Percentiles rank a stretch among this genome's conserved stretches.
phyloP scores from a whole-genome alignment of 768 basidiomycete species.

The Mycena metata region DNA sequence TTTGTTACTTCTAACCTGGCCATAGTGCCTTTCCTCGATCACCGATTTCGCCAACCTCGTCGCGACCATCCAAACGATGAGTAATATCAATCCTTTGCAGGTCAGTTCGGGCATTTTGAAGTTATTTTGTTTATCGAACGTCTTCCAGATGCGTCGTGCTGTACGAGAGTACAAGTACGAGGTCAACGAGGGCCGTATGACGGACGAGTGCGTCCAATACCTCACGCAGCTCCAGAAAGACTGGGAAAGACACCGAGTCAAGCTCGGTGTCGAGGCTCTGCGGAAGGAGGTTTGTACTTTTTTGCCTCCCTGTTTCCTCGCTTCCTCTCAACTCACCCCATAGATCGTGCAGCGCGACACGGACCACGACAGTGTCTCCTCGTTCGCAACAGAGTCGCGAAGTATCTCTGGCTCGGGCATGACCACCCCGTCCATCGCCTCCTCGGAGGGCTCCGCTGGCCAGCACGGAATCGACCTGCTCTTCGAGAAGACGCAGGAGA shows the following conservation, averaged over 20 bases:
- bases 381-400: constrained; percentile 59
- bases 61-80: constrained; percentile 90
- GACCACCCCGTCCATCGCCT: constrained; percentile 53
- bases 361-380: constrained; percentile 73
- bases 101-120: constrained; percentile 50
- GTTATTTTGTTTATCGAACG: background rate
- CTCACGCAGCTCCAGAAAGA: constrained; percentile 96
- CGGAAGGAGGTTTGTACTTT: constrained; percentile 76
- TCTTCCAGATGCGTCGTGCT: constrained; percentile 86
- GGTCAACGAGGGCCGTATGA: constrained; percentile 92
- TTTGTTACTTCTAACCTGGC: background rate
- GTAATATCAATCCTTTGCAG: constrained; percentile 92
- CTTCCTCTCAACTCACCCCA: constrained; percentile 18
- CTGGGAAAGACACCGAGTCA: constrained; percentile 94
- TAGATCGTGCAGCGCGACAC: constrained; percentile 79
- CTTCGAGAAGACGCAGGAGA: constrained; percentile 77
- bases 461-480: constrained; percentile 82
- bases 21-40: constrained; percentile 87
- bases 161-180: constrained; percentile 95
- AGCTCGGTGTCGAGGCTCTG: constrained; percentile 86
- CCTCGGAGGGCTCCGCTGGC: constrained; percentile 52
- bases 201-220: constrained; percentile 95
- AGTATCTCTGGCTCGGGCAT: constrained; percentile 37
- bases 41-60: constrained; percentile 90
- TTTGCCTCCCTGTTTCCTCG: background rate